Evolutionary conservation across 2,329 filamentous ascomycete genomes (phyloP).

Genomic region (Xylariomycetidae sp.): DNA sequence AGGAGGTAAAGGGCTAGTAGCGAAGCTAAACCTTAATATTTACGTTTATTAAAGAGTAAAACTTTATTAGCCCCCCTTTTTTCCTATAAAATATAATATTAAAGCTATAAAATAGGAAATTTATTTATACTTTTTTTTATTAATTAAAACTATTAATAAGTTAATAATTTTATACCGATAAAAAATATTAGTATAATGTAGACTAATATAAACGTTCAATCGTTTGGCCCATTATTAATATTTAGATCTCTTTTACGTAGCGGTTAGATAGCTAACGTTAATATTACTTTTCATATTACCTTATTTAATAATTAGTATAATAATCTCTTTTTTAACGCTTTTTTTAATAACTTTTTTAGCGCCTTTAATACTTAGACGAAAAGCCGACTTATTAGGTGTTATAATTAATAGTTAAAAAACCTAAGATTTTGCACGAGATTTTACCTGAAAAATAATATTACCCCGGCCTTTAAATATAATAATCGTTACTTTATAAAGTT

Average conservation of each 20-base stretch:
- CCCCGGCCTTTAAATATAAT: no score
- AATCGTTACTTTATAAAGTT: no score
- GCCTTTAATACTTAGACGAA: conserved; percentile 4
- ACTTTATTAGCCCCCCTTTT: no score
- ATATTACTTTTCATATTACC: conserved; percentile 6
- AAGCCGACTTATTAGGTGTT: conserved; percentile 5
- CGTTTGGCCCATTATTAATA: conserved; percentile 4
- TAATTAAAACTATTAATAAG: conserved; percentile 2
- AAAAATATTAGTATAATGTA: conserved; percentile 7
- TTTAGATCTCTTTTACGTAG: conserved; percentile 4
- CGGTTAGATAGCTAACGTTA: conserved; percentile 4
- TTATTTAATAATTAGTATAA: conserved; percentile 4
- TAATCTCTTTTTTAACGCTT: no score
- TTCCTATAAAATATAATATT: background rate
- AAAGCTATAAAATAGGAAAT: no score
- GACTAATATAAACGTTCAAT: no score
- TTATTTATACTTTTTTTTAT: conserved; percentile 1
- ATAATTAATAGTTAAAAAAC: conserved; percentile 5
- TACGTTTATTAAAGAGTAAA: no score
- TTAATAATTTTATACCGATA: conserved; percentile 1
- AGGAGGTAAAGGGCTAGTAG: no score
- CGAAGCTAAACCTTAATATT: no score
- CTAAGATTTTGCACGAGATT: no score
- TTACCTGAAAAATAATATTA: no score
- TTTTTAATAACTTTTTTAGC: conserved; percentile 4